Percentiles rank a stretch among this genome's conserved stretches.
These are phyloP conservation scores for Avena atlantica DNA, from an alignment of 176 grass and related monocot species.

Conservation along the genomic window DNA sequence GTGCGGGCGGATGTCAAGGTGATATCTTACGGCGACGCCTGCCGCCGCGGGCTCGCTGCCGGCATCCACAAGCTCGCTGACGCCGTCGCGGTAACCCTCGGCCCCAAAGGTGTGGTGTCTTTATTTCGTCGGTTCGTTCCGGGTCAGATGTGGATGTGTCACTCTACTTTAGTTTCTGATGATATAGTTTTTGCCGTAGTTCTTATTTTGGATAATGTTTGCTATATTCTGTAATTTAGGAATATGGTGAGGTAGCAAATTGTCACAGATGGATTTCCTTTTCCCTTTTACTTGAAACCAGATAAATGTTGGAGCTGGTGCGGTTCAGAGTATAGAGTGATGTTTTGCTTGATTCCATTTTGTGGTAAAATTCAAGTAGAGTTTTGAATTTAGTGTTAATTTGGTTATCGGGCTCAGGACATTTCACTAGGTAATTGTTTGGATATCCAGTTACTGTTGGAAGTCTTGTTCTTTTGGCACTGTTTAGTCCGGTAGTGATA, in stretches of 20 bases:
- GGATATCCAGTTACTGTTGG: background rate
- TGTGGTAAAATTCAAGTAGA: background rate
- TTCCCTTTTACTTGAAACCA: background rate
- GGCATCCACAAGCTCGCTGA: constrained; percentile 96
- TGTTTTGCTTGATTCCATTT: background rate
- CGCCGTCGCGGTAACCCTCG: constrained; percentile 80
- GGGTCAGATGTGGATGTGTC: background rate
- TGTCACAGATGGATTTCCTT: background rate
- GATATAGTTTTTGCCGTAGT: background rate
- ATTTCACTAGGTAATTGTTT: background rate
- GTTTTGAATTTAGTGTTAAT: background rate
- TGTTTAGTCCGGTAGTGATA: background rate
- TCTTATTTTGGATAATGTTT: background rate
- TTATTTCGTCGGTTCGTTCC: background rate
- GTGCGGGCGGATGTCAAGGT: constrained; percentile 72
- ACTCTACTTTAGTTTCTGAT: background rate
- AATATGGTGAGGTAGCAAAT: background rate
- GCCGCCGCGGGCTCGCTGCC: constrained; percentile 67
- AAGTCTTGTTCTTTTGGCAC: background rate
- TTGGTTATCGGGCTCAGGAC: background rate
- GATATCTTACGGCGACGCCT: constrained; percentile 65
- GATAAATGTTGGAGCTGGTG: background rate
- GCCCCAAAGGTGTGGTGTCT: constrained; percentile 69
- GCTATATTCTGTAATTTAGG: background rate
- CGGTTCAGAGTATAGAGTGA: background rate